Evolutionary conservation across 306 rosid species (phyloP).

Genomic region (Astragalus membranaceus): DNA sequence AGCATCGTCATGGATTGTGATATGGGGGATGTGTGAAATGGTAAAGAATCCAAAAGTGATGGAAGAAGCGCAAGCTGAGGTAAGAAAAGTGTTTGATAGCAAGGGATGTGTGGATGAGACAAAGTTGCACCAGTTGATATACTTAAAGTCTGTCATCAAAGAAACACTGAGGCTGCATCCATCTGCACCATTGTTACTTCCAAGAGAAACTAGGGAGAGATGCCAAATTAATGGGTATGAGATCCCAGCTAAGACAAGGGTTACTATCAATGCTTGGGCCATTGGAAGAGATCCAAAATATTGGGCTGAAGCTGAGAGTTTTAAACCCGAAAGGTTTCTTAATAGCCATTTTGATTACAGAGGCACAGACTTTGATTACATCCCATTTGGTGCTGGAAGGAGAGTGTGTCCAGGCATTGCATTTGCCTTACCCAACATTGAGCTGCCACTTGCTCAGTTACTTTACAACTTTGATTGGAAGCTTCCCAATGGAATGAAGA

Average conservation of each 20-base stretch:
- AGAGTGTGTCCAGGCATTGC: neutral
- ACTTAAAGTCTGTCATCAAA: slow-evolving; percentile 1
- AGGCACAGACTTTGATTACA: neutral
- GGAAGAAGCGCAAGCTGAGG: slow-evolving; percentile 33
- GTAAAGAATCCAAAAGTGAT: slow-evolving; percentile 29
- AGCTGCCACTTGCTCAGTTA: neutral
- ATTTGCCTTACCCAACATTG: neutral
- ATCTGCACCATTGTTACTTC: neutral
- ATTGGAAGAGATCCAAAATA: neutral
- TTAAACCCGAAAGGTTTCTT: neutral
- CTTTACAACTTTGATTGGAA: slow-evolving; percentile 9
- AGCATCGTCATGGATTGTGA: slow-evolving; percentile 16
- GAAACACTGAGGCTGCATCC: neutral
- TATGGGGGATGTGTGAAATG: slow-evolving; percentile 40
- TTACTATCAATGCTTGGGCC: neutral
- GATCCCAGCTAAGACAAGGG: too few species aligned
- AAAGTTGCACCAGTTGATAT: slow-evolving; percentile 5
- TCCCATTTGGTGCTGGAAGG: neutral
- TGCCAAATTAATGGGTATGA: too few species aligned
- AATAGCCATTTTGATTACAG: neutral
- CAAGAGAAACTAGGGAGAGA: too few species aligned
- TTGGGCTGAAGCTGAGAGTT: neutral
- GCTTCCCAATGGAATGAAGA: neutral
- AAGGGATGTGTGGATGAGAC: slow-evolving; percentile 10
- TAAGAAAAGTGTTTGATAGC: slow-evolving; percentile 18